These are phyloP conservation scores for Gymnopus androsaceus DNA, from an alignment of 1,284 basidiomycete species.

Conservation along the genomic window DNA sequence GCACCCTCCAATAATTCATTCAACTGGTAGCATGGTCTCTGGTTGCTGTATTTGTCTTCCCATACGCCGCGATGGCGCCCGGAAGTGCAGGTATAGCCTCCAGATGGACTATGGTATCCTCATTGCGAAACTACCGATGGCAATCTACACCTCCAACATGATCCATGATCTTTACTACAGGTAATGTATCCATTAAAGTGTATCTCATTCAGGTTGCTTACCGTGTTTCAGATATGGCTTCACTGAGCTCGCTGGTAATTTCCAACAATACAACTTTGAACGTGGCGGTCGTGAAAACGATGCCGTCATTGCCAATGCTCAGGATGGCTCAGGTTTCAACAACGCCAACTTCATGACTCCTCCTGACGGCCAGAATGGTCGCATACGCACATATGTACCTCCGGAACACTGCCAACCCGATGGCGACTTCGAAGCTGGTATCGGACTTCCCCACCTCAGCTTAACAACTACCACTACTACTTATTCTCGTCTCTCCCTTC, in stretches of 20 bases:
- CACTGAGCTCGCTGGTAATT: conserved; percentile 90
- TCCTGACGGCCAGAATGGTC: conserved; percentile 74
- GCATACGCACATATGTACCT: conserved; percentile 98
- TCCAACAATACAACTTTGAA: conserved; percentile 96
- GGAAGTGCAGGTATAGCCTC: too few relatives aligned
- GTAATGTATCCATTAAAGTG: conserved; percentile 24
- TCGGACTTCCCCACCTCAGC: conserved; percentile 35
- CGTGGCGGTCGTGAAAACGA: conserved; percentile 86
- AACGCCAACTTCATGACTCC: conserved; percentile 87
- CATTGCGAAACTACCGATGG: too few relatives aligned
- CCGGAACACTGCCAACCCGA: conserved; percentile 90
- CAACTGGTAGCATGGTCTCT: too few relatives aligned
- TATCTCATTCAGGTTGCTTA: not conserved
- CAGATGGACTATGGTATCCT: too few relatives aligned
- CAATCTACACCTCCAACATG: conserved; percentile 92
- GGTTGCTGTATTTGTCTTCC: too few relatives aligned
- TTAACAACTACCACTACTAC: conserved; percentile 2
- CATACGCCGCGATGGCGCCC: too few relatives aligned
- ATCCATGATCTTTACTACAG: conserved; percentile 76
- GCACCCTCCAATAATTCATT: too few relatives aligned
- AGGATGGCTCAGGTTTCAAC: conserved; percentile 92
- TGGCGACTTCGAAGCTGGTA: conserved; percentile 93
- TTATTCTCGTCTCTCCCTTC: not conserved
- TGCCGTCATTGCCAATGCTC: conserved; percentile 91
- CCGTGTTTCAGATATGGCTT: conserved; percentile 73